Conservation (phyloP, 257 asterid species). For the Misopates orontium region DNA sequence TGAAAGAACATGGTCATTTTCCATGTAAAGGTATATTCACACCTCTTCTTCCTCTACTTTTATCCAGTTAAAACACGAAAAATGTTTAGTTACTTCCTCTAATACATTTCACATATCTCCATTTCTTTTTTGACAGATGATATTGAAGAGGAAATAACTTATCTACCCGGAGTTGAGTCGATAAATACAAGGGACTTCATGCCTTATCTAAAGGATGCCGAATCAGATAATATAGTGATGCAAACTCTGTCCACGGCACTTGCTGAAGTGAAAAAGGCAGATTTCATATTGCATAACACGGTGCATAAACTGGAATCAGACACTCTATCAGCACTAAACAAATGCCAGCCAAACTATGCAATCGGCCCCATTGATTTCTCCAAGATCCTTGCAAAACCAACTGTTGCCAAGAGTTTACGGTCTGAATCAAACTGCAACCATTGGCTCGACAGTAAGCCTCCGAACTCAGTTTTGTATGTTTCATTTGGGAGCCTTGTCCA, state of each 20-base stretch:
- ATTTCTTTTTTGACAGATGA: constrained; percentile 30
- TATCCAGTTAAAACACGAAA: no score
- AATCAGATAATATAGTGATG: constrained; percentile 1
- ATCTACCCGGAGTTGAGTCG: constrained; percentile 63
- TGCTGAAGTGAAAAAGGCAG: constrained; percentile 43
- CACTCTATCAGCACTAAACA: constrained; percentile 38
- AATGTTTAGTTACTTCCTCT: no score
- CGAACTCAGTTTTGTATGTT: constrained; percentile 37
- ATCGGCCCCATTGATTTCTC: constrained; percentile 51
- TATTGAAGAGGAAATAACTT: constrained; percentile 42
- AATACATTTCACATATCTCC: background rate
- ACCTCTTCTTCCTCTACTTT: no score
- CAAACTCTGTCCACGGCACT: constrained; percentile 30
- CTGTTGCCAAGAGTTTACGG: constrained; percentile 30
- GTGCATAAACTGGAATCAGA: constrained; percentile 55
- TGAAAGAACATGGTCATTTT: constrained; percentile 38
- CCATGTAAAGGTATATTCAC: constrained; percentile 35
- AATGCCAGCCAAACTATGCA: constrained; percentile 39
- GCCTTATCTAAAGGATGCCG: constrained; percentile 40
- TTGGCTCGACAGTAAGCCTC: constrained; percentile 38
- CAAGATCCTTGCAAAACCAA: background rate
- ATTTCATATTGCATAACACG: constrained; percentile 58
- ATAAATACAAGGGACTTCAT: constrained; percentile 49
- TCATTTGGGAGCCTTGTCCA: constrained; percentile 43
- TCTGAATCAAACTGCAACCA: constrained; percentile 34